These are phyloP conservation scores for Capronia coronata DNA, from an alignment of 2,329 filamentous ascomycete genomes.

Conservation along the genomic window DNA sequence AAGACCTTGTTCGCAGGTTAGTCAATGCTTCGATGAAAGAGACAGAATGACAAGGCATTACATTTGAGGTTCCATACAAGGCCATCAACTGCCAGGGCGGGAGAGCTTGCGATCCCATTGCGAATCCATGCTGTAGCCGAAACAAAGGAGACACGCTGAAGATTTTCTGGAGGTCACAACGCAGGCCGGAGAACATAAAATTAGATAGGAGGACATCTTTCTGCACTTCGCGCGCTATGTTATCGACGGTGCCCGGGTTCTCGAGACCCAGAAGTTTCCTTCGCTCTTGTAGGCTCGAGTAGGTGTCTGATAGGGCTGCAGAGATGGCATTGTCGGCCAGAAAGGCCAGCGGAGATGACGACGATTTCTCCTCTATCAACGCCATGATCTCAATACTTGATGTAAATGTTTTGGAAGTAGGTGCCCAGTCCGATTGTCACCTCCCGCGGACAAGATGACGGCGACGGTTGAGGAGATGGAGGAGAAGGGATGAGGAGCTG, in stretches of 20 bases:
- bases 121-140: conserved; percentile 94
- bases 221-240: conserved; percentile 82
- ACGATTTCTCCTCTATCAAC: conserved; percentile 33
- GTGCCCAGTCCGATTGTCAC: background rate
- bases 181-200: conserved; percentile 91
- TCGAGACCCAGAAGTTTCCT: conserved; percentile 80
- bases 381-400: conserved; percentile 13
- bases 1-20: conserved; percentile 60
- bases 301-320: conserved; percentile 65
- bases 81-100: conserved; percentile 94
- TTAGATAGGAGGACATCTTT: conserved; percentile 95
- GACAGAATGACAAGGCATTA: conserved; percentile 39
- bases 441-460: background rate
- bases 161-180: conserved; percentile 92
- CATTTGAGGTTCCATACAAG: conserved; percentile 88
- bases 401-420: conserved; percentile 2
- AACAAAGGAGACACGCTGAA: conserved; percentile 92
- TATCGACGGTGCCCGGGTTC: conserved; percentile 90
- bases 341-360: conserved; percentile 52
- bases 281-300: conserved; percentile 74
- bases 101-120: conserved; percentile 80
- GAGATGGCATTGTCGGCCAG: conserved; percentile 68
- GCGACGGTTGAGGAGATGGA: conserved; percentile 5
- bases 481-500: conserved; percentile 12
- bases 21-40: background rate